phyloP scores from a whole-genome alignment of 2,329 filamentous ascomycete genomes.

The Trichoderma citrinoviride region DNA sequence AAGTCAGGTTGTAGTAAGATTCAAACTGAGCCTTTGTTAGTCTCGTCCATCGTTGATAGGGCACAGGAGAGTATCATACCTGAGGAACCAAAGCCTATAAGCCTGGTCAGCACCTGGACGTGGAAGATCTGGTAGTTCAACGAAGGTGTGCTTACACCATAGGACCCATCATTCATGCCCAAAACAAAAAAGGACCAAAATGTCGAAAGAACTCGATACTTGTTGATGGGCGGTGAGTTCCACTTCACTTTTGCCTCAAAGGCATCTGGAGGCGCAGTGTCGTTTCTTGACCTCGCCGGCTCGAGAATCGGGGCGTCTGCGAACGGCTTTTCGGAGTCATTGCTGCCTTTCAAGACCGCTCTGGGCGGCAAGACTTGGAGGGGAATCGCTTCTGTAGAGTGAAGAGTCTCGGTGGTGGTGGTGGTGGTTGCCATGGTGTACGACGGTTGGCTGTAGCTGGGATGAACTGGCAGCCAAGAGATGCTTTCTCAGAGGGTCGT shows the following conservation, averaged over 20 bases:
- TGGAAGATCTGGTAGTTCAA: too few species aligned
- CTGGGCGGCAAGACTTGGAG: background rate
- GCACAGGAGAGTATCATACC: background rate
- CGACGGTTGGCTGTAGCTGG: background rate
- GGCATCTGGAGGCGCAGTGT: background rate
- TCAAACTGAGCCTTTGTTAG: constrained; percentile 24
- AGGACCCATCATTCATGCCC: constrained; percentile 58
- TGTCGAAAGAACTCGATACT: constrained; percentile 48
- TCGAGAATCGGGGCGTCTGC: constrained; percentile 7
- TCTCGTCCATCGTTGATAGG: background rate
- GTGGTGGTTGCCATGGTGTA: constrained; percentile 7
- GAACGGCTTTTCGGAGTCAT: background rate
- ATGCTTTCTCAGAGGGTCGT: background rate
- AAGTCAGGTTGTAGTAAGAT: constrained; percentile 41
- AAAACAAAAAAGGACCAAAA: constrained; percentile 59
- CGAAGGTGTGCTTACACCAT: constrained; percentile 51
- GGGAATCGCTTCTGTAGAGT: background rate
- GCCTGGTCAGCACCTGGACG: background rate
- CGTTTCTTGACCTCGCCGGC: background rate
- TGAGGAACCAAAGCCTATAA: constrained; percentile 10
- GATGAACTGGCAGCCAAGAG: background rate
- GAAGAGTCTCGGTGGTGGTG: background rate
- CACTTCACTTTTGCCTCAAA: constrained; percentile 36
- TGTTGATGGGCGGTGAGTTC: constrained; percentile 51
- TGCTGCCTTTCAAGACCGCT: background rate